These are phyloP conservation scores for Colletotrichum spaethianum DNA, from an alignment of 2,329 filamentous ascomycete species.

Conservation along the genomic window DNA sequence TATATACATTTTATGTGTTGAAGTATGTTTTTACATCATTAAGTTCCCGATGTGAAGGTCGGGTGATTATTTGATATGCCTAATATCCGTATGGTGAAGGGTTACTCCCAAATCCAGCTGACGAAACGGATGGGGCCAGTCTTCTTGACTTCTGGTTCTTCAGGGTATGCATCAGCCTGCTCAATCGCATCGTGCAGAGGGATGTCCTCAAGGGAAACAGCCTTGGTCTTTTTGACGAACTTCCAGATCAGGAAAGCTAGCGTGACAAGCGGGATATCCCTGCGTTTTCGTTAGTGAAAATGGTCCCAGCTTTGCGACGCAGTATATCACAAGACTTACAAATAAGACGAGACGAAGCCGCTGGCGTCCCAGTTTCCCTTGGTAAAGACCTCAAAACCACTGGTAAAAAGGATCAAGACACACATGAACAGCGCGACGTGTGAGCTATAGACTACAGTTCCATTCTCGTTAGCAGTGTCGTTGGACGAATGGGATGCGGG, in stretches of 20 bases:
- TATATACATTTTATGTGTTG: conserved; percentile 7
- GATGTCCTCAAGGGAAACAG: conserved; percentile 65
- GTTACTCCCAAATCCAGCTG: conserved; percentile 55
- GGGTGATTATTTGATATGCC: not conserved
- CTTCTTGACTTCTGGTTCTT: conserved; percentile 48
- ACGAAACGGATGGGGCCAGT: conserved; percentile 48
- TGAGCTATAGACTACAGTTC: conserved; percentile 68
- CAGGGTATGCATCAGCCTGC: conserved; percentile 56
- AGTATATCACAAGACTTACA: conserved; percentile 62
- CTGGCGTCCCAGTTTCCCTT: conserved; percentile 70
- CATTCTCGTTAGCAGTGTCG: not conserved
- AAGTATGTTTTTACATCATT: conserved; percentile 30
- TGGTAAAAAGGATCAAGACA: conserved; percentile 77
- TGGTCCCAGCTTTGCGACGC: not conserved
- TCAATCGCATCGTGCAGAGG: conserved; percentile 67
- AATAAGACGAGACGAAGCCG: conserved; percentile 74
- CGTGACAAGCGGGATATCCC: conserved; percentile 72
- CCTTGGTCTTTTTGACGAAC: conserved; percentile 72
- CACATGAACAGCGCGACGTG: conserved; percentile 72
- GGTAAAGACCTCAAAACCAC: conserved; percentile 77
- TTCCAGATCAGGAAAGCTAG: conserved; percentile 75
- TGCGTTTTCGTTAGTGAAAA: conserved; percentile 47
- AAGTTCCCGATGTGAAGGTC: no score
- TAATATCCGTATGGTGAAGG: no score
- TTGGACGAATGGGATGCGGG: not conserved